Evolutionary conservation across 2,329 filamentous ascomycete species (phyloP), one percentile per base, ranked within the genome.

Genomic region (Akanthomyces lecanii): DNA sequence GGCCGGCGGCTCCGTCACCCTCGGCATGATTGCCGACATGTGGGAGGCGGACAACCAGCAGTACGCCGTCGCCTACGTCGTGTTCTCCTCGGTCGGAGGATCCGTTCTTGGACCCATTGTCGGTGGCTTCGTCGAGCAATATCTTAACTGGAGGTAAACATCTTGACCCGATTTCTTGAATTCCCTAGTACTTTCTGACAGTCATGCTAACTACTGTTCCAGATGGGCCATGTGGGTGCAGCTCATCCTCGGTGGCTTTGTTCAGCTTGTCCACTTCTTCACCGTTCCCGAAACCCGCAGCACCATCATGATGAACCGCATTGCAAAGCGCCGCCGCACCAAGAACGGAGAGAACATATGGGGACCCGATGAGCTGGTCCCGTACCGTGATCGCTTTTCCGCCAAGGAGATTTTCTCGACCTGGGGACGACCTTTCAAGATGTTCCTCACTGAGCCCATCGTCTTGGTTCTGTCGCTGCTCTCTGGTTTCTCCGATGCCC

Each of bases 171-270:
- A 30, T 30, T 4, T 30, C 28, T 30, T 47, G 21, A 21, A 21
- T 21, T 21, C 23, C 14, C 40, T 44, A 14, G 40, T n/a, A 51
- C 14, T 10, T 23, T 28, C 1, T 10, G 2, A 48, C 52, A 25
- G 47, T 14, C 63, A 68, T 60, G 70, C 69, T 50, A 38, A 51
- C 5, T 18, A 50, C 1, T 7, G 3, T 3, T 28, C 11, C 36
- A 76, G 73, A 47, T 78, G 89, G 89, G 85, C 82, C 61, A 92
- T 94, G 72, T 95, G 91, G 91, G 89, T 94, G 64, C 90, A 93
- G 74, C 83, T 94, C 66, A 92, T 93, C 67, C 86, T 94, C 60
- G 90, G 91, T 21, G 88, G 76, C 10, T 81, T 85, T 40, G 85
- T 91, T 3, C 90, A 93, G 71, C 21, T 84, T 5, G 70, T 90